Conservation (phyloP, 2,329 filamentous ascomycete species). For the Xylariaceae sp. region DNA sequence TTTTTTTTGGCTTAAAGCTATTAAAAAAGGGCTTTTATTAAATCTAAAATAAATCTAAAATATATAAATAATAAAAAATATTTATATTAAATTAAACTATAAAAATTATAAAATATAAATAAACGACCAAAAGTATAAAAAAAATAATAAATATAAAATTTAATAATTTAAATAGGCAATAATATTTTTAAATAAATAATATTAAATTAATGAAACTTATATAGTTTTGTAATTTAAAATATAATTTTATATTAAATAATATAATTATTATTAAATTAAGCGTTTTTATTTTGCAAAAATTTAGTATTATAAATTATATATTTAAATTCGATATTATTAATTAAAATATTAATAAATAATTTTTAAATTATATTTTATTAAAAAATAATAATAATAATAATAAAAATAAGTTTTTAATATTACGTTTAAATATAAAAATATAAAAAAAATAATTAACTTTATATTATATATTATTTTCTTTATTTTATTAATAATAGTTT, state of each 20-base stretch:
- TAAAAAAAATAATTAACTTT: background rate
- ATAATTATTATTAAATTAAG: background rate
- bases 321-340: background rate
- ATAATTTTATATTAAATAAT: too few relatives aligned
- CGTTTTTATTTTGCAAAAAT: background rate
- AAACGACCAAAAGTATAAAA: background rate
- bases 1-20: background rate
- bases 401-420: background rate
- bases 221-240: background rate
- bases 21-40: background rate
- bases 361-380: background rate
- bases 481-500: too few relatives aligned
- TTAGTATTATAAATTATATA: background rate
- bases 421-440: background rate
- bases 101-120: too few relatives aligned
- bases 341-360: too few relatives aligned
- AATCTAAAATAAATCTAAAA: background rate
- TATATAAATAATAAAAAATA: background rate
- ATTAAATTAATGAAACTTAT: background rate
- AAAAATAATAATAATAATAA: background rate
- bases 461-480: background rate
- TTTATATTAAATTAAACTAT: too few relatives aligned
- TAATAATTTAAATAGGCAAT: background rate
- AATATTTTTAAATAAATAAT: background rate
- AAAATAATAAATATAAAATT: background rate